phyloP scores from a whole-genome alignment of 2,329 filamentous ascomycete genomes.

The Xenoacremonium recifei region DNA sequence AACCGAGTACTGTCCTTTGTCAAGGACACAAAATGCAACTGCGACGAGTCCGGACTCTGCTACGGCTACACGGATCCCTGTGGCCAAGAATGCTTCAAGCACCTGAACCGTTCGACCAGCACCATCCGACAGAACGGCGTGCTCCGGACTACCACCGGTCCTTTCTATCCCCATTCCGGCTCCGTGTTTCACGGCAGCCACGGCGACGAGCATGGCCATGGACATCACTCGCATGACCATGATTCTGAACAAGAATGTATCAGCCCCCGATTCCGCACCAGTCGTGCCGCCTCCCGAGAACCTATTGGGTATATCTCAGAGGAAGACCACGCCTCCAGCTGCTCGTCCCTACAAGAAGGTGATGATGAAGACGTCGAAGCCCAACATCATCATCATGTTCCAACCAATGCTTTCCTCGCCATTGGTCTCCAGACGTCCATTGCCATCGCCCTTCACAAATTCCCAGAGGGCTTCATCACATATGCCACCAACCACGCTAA shows the following conservation, averaged over 20 bases:
- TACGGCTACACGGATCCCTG: slow-evolving; percentile 66
- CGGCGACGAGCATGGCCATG: slow-evolving; percentile 16
- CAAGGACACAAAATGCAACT: slow-evolving; percentile 62
- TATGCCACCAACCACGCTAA: slow-evolving; percentile 98
- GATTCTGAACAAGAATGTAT: slow-evolving; percentile 24
- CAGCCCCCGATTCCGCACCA: slow-evolving; percentile 35
- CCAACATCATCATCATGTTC: slow-evolving; percentile 89
- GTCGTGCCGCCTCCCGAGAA: slow-evolving; percentile 40
- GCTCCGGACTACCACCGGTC: slow-evolving; percentile 42
- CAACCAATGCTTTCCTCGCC: slow-evolving; percentile 87
- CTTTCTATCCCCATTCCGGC: slow-evolving; percentile 26
- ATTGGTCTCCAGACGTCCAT: slow-evolving; percentile 96
- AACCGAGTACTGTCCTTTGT: slow-evolving; percentile 63
- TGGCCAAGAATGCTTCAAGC: slow-evolving; percentile 64
- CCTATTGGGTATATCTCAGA: slow-evolving; percentile 26
- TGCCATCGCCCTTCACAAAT: slow-evolving; percentile 93
- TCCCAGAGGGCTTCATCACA: slow-evolving; percentile 84
- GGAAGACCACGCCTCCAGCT: slow-evolving; percentile 22
- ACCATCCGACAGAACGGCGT: slow-evolving; percentile 34
- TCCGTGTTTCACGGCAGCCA: slow-evolving; percentile 23
- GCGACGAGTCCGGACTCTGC: slow-evolving; percentile 59
- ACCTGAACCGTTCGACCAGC: slow-evolving; percentile 41
- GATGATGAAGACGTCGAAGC: slow-evolving; percentile 47
- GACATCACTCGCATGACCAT: slow-evolving; percentile 22
- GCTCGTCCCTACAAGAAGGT: slow-evolving; percentile 29